Base-by-base conservation (phyloP, 2,329 filamentous ascomycete species). In the Elsinoe perseae region DNA sequence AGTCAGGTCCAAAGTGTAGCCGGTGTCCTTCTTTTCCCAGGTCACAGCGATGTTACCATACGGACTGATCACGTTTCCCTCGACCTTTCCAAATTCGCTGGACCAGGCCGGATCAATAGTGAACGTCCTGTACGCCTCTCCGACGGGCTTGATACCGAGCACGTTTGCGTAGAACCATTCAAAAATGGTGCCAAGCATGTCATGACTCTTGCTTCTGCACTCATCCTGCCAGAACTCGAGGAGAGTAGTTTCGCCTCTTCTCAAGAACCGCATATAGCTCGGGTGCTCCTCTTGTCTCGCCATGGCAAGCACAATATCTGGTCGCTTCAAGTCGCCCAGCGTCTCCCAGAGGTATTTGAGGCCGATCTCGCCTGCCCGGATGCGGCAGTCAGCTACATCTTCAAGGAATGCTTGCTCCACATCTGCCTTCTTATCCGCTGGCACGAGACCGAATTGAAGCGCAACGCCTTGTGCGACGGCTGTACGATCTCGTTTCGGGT, bases 181-280 rank as follows among this genome's bases (percentile, higher is more conserved):
- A 42, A 76, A 75, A 28, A 76, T 75, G 0, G 72, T 75, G 0
- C 74, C 74, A 5, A 77, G 65, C 73, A 77, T 54, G 60, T 77
- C 74, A 59, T 77, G 74, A 46, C 74, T 74, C 60, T 75, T 75
- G 14, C 66, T 70, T 18, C 72, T 65, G 61, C 72, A 75, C 7
- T 68, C 68, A 44, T 74, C 70, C 59, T 74, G 72, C 72, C 72
- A 75, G 52, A 75, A 75, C 59, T 75, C 73, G 9, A 70, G 64
- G 2, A 75, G 62, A 0, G 69, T 75, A 1, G 73, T 75, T 59
- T 77, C 75, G 0, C 74, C 74, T 2, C 69, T 66, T 1, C 73
- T 65, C 1, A 77, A 60, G 60, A 77, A 76, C 0, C 74, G 71
- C 73, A 77, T 75, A 57, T 77, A 77, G 0, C 70, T 73, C 0